These are phyloP conservation scores for Erodium moschatum DNA, from an alignment of 441 rosid species.

Conservation along the genomic window DNA sequence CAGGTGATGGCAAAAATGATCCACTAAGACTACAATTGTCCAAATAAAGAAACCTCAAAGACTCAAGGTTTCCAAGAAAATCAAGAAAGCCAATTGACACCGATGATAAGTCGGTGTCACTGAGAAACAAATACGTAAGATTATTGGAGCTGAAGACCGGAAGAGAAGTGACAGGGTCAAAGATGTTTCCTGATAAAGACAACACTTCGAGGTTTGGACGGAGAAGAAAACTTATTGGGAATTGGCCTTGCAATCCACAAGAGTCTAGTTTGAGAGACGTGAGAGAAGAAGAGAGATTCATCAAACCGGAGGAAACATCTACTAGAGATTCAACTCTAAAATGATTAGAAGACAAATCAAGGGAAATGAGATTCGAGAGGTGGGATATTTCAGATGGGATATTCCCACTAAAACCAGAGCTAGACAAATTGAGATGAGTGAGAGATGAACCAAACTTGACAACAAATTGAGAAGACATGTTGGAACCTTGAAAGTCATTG, in stretches of 20 bases:
- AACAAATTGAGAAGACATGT: background rate
- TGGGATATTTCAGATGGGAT: constrained; percentile 2
- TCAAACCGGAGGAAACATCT: background rate
- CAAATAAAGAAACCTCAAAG: no score
- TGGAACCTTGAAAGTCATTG: background rate
- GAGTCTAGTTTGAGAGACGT: background rate
- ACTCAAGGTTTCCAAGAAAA: no score
- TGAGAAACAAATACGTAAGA: no score
- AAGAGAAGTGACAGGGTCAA: no score
- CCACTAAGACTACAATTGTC: background rate
- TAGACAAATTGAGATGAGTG: background rate
- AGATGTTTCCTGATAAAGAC: background rate
- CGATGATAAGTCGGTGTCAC: no score
- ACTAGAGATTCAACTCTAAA: background rate
- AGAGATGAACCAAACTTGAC: background rate
- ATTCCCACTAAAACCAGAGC: background rate
- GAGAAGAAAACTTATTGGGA: no score
- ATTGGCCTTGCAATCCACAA: background rate
- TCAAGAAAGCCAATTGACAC: no score
- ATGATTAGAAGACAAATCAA: background rate
- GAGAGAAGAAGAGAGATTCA: background rate
- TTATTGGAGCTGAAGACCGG: no score
- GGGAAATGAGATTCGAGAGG: background rate
- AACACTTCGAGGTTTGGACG: background rate
- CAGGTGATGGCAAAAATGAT: background rate